Evolutionary conservation across 805 yeast species (phyloP), one percentile per base, ranked within the genome.

Genomic region (Starmerella stigmatis): DNA sequence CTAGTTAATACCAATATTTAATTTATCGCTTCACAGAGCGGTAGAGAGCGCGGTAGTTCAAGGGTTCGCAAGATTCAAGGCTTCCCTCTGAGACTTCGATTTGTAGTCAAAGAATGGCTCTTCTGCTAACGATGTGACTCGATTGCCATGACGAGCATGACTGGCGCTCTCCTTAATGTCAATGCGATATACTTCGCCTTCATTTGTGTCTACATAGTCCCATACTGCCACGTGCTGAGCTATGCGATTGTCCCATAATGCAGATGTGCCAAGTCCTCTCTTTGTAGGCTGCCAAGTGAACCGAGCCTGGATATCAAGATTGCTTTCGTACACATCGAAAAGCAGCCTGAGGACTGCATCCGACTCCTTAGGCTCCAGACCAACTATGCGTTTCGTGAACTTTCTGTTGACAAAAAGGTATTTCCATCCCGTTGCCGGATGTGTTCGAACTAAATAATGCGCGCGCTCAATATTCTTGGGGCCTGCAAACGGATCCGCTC

Each of bases 281-380:
- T 60, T 59, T 13, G 70, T 57, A 32, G 67, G 64, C 44, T 62
- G 58, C 76, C 76, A 71, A 44, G 64, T 67, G 63, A 70, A 69
- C 49, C 76, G 63, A 19, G 69, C 74, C 57, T 73, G 76, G 49
- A 72, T 47, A 23, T 59, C 63, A 19, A 56, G 57, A 36, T 54
- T 54, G 34, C 52, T 51, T 33, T 52, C 56, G 35, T 49, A 51
- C 12, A 53, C 49, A 44, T 65, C 62, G 56, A 70, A 71, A 53
- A 83, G 66, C 57, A 79, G 74, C 43, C 71, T 63, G 54, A 83
- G 67, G 46, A 84, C 64, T 20, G 66, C 68, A 45, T 76, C 79
- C 27, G 81, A 74, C 64, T 83, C 94, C 54, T 79, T 84, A 34
- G 72, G 70, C 64, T 81, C 82, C 60, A 82, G 67, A 34, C 84